A percentile compares a stretch with the other conserved stretches of the same genome.
These are phyloP conservation scores for Neocucurbitaria cava DNA, from an alignment of 2,329 filamentous ascomycete species.

Conservation along the genomic window DNA sequence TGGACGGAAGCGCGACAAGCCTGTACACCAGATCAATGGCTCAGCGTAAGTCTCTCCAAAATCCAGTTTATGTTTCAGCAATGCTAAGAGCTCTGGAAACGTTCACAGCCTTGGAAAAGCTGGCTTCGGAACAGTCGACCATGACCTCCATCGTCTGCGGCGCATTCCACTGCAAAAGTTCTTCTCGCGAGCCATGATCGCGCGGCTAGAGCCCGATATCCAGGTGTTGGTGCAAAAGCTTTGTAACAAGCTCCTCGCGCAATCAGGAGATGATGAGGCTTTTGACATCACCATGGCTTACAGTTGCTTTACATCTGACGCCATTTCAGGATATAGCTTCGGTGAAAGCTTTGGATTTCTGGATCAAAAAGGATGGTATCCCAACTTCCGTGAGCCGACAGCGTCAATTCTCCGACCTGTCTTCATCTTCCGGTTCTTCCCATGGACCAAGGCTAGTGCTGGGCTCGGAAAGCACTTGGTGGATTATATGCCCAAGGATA, in stretches of 20 bases:
- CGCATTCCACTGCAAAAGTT: constrained; percentile 44
- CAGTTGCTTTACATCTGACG: constrained; percentile 34
- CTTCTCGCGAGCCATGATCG: constrained; percentile 43
- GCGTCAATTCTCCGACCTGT: constrained; percentile 25
- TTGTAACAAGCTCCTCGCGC: constrained; percentile 31
- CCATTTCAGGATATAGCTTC: constrained; percentile 33
- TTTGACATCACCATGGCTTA: constrained; percentile 38
- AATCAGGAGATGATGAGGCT: constrained; percentile 19
- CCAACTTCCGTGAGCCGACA: constrained; percentile 32
- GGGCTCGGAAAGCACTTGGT: constrained; percentile 22
- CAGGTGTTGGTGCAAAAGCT: constrained; percentile 27
- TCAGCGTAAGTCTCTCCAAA: constrained; percentile 22
- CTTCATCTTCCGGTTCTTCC: constrained; percentile 36
- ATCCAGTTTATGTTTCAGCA: neutral
- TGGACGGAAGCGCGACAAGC: constrained; percentile 33
- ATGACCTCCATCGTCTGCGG: constrained; percentile 43
- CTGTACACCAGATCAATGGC: constrained; percentile 34
- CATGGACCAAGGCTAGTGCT: constrained; percentile 27
- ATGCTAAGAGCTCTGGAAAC: neutral
- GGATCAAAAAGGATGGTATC: constrained; percentile 33
- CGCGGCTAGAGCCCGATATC: constrained; percentile 31
- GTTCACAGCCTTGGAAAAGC: constrained; percentile 22
- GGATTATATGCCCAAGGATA: constrained; percentile 28
- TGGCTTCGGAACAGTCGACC: constrained; percentile 31
- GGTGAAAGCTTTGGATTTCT: constrained; percentile 32